phyloP scores from a whole-genome alignment of 805 yeast species.

The Yamadazyma ubonensis region DNA sequence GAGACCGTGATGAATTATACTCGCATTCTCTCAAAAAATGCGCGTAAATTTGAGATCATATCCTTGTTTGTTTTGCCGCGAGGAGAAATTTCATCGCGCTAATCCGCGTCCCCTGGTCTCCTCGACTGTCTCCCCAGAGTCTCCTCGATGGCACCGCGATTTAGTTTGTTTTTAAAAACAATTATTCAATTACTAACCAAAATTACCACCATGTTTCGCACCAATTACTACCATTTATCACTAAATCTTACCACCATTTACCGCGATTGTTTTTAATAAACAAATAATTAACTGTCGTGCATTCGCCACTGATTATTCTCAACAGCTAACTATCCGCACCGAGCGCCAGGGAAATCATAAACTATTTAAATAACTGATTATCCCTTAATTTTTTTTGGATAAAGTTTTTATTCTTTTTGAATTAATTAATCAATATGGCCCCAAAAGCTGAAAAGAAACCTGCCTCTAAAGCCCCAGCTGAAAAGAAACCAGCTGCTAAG shows the following conservation, averaged over 20 bases:
- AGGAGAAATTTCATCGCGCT: constrained; percentile 3
- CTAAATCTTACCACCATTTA: background rate
- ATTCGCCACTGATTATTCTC: constrained; percentile 1
- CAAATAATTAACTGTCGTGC: constrained; percentile 1
- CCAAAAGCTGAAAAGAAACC: constrained; percentile 68
- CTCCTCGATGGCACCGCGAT: background rate
- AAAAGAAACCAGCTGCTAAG: constrained; percentile 89
- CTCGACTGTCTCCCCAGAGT: constrained; percentile 4
- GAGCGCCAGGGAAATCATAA: constrained; percentile 1
- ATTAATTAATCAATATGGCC: constrained; percentile 46
- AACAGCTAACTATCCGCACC: constrained; percentile 1
- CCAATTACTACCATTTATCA: background rate
- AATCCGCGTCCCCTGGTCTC: background rate
- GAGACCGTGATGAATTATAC: background rate
- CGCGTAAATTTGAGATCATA: background rate
- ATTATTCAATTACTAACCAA: background rate
- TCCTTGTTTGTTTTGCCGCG: constrained; percentile 1
- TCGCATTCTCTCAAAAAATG: background rate
- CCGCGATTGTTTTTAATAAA: constrained; percentile 2
- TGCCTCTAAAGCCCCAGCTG: constrained; percentile 98
- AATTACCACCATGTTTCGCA: background rate
- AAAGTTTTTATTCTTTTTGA: constrained; percentile 7
- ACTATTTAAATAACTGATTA: constrained; percentile 12
- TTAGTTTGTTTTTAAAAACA: background rate
- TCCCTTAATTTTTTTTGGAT: constrained; percentile 10